Percentiles rank a stretch among this genome's conserved stretches.
phyloP scores from a whole-genome alignment of 768 basidiomycete species.

The Lactarius hengduanensis region DNA sequence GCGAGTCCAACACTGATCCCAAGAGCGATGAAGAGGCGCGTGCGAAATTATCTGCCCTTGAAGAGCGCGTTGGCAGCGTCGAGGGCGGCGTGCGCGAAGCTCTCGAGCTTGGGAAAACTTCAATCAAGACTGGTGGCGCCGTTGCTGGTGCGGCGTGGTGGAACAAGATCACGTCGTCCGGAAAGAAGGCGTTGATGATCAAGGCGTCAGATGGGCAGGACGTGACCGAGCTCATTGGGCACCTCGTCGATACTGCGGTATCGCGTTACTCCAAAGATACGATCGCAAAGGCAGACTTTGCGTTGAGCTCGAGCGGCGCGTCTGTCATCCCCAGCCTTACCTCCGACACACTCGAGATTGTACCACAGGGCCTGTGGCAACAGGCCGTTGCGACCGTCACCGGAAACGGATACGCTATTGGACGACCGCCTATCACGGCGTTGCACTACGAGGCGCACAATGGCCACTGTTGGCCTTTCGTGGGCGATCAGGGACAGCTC shows the following conservation, averaged over 20 bases:
- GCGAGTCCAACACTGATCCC: conserved; percentile 20
- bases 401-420: conserved; percentile 57
- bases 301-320: conserved; percentile 80
- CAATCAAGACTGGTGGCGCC: conserved; percentile 38
- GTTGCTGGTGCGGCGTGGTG: conserved; percentile 57
- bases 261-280: conserved; percentile 69
- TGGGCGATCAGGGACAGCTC: conserved; percentile 72
- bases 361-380: conserved; percentile 48
- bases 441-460: conserved; percentile 82
- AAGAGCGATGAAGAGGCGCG: conserved; percentile 56
- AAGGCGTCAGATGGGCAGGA: conserved; percentile 76
- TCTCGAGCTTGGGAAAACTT: conserved; percentile 59
- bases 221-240: conserved; percentile 63
- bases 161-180: conserved; percentile 52
- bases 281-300: conserved; percentile 82
- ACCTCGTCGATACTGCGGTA: conserved; percentile 77
- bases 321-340: conserved; percentile 81
- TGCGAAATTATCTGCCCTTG: conserved; percentile 52
- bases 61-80: conserved; percentile 58
- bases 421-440: conserved; percentile 81
- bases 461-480: conserved; percentile 94
- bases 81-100: conserved; percentile 71
- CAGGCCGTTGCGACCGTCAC: conserved; percentile 57
- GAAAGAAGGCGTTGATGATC: conserved; percentile 51
- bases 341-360: conserved; percentile 70